Percentiles rank a stretch among this genome's conserved stretches.
Conservation (phyloP, 495 filamentous ascomycete genomes). For the Chaetomium cochliodes region DNA sequence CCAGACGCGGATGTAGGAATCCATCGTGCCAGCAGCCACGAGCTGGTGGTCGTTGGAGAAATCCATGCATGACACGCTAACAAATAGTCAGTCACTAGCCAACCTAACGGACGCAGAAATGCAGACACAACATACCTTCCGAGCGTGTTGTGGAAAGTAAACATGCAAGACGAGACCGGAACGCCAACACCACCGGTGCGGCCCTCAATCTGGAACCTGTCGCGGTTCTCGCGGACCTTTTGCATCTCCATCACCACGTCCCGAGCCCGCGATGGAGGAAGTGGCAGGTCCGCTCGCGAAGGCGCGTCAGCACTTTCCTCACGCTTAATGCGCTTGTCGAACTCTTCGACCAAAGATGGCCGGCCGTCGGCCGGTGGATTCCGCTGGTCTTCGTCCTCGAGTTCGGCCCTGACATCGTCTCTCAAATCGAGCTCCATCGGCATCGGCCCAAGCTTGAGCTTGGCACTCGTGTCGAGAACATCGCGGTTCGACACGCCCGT, state of each 20-base stretch:
- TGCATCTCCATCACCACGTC: constrained; percentile 93
- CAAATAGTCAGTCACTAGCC: not conserved
- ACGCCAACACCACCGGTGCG: constrained; percentile 77
- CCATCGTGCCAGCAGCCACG: constrained; percentile 80
- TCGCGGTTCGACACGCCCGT: constrained; percentile 79
- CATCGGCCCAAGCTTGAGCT: constrained; percentile 72
- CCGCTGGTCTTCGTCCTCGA: constrained; percentile 73
- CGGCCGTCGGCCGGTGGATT: constrained; percentile 66
- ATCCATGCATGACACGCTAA: constrained; percentile 83
- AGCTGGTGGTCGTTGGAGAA: constrained; percentile 86
- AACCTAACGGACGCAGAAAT: not conserved
- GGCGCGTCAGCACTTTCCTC: constrained; percentile 86
- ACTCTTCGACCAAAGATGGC: constrained; percentile 68
- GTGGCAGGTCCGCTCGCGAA: constrained; percentile 70
- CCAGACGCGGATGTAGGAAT: constrained; percentile 96
- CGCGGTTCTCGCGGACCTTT: constrained; percentile 89
- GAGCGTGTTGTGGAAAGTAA: constrained; percentile 94
- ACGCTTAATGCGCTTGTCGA: constrained; percentile 79
- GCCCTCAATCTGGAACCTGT: constrained; percentile 79
- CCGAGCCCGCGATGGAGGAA: constrained; percentile 78
- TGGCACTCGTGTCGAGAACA: constrained; percentile 54
- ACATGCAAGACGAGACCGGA: constrained; percentile 85
- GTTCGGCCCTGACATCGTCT: constrained; percentile 76
- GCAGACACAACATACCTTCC: constrained; percentile 62
- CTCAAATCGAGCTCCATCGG: constrained; percentile 76